Evolutionary conservation across 78 protist genomes (phyloP).

Genomic region (slime mould (Dictyostelium discoideum)): DNA sequence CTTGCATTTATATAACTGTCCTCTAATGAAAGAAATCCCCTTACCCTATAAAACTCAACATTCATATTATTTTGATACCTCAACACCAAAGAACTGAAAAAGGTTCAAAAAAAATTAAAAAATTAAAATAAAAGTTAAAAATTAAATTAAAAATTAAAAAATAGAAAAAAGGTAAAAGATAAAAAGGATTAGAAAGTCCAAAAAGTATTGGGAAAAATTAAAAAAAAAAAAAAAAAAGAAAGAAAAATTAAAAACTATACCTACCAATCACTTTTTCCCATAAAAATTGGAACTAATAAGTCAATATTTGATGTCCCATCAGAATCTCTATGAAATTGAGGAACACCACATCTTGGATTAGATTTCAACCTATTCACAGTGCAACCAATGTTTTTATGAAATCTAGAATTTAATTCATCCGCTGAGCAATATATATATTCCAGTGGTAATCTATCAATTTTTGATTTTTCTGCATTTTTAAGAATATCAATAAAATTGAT

Average conservation of each 20-base stretch:
- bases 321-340: conserved; percentile 53
- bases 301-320: conserved; percentile 27
- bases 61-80: background rate
- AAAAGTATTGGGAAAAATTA: no score
- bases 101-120: no score
- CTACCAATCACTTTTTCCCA: conserved; percentile 52
- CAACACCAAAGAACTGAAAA: conserved; percentile 47
- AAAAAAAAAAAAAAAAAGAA: no score
- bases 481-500: conserved; percentile 43
- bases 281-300: conserved; percentile 21
- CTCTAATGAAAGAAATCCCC: conserved; percentile 65
- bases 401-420: conserved; percentile 7
- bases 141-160: no score
- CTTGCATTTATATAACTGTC: conserved; percentile 70
- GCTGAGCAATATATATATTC: conserved; percentile 26
- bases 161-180: no score
- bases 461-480: conserved; percentile 21
- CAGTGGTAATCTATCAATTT: conserved; percentile 63
- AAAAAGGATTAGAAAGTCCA: no score
- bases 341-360: conserved; percentile 61
- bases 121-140: no score
- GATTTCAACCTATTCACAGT: conserved; percentile 14
- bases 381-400: background rate
- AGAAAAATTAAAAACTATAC: background rate
- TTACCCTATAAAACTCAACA: background rate